Base-by-base conservation (phyloP, 2,329 filamentous ascomycete genomes). In the Alternaria consortialis region DNA sequence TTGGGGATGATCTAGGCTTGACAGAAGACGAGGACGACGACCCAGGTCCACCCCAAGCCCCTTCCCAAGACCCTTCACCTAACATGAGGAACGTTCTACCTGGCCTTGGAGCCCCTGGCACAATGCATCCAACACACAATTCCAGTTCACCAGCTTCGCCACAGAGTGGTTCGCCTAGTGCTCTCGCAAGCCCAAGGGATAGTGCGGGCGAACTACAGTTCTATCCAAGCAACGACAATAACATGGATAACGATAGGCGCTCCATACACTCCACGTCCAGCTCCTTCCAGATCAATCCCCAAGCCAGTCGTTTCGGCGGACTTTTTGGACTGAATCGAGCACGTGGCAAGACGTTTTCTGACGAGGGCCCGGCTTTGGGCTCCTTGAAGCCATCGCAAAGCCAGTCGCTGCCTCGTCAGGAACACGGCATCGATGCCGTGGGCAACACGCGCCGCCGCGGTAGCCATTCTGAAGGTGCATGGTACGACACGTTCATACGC, bases 321-420 rank as follows among this genome's bases (percentile, higher is more conserved):
- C 76, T 92, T 31, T 88, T 91, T 53, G 52, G 88, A 85, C 68
- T 78, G 13, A 87, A 89, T 51, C 87, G 87, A 43, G 84, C 86
- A 56, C 85, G 85, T 27, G 82, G 85, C 5, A 93, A 92, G 77
- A 84, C 84, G 0, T 73, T 84, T 7, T 84, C 86, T 8, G 85
- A 86, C 31, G 84, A 88, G 31, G 88, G 89, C 0, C 89, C 89
- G 6, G 82, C 86, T 1, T 78, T 93, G 7, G 92, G 92, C 1
- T 88, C 86, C 20, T 80, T 94, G 13, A 92, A 91, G 72, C 80
- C 86, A 31, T 85, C 87, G 0, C 91, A 94, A 74, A 93, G 91
- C 70, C 91, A 92, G 72, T 94, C 92, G 0, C 88, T 95, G 66
- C 92, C 92, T 6, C 81, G 86, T 36, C 84, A 88, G 42, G 83